Base-by-base conservation (phyloP, 2,329 filamentous ascomycete genomes). In the Trichocomaceae sp. region DNA sequence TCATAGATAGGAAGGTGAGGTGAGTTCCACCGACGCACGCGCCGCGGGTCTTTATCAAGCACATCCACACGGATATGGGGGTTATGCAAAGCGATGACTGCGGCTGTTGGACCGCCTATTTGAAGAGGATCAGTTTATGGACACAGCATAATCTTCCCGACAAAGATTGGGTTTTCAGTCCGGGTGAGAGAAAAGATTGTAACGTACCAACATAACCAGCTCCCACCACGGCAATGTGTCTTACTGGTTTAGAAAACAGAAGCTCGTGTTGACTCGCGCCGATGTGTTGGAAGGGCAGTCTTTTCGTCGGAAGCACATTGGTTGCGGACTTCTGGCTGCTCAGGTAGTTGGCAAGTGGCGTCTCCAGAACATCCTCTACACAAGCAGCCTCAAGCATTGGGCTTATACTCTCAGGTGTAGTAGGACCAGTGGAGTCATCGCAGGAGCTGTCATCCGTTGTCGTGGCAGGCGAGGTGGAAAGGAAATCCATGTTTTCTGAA, bases 1-100 rank as follows among this genome's bases (percentile, higher is more conserved):
- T 92, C 88, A 69, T 88, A 85, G 58, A 91, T 87, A 44, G 88
- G 88, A 15, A 89, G 80, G 59, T 86, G 79, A 45, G 79, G 76
- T 1, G 86, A 88, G 62, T 88, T 86, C 88, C 88, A 92, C 57
- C 81, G 79, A 49, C 77, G 78, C 59, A 91, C 88, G 46, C 86
- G 82, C 39, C 68, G 71, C 50, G 75, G 75, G 66, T 88, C 84
- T 57, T 81, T 76, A 66, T 91, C 88, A 35, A 90, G 83, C n/a
- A 91, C 86, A 19, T 83, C 87, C 41, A 91, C 85, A 47, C 77
- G 77, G 61, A 90, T 79, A 53, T 83, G 71, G 2, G 86, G 86
- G 67, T 89, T 89, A 61, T 88, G 81, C 64, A 83, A 80, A 20
- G 88, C 88, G 55, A 90, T 81, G 31, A 91, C 81, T 12, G 88